Percentiles rank a stretch among this genome's conserved stretches.
phyloP scores from a whole-genome alignment of 1,139 yeast species.

The Blastobotrys petasosporus region DNA sequence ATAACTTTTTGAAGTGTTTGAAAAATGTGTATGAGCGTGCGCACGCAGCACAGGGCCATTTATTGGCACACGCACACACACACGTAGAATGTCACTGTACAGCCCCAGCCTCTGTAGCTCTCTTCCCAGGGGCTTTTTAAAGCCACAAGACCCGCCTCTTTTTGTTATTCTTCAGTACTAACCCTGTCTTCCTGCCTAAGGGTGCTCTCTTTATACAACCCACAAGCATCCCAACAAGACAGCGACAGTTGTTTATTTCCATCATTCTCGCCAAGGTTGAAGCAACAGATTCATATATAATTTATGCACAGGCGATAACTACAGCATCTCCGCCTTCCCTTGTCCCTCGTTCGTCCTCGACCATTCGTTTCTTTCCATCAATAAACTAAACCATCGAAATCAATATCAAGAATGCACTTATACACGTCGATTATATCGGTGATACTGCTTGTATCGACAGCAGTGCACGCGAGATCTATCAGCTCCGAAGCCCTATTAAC shows the following conservation, averaged over 20 bases:
- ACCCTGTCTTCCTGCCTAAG: too few species aligned
- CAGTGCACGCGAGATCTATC: conserved; percentile 28
- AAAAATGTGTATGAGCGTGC: too few species aligned
- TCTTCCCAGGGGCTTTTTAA: too few species aligned
- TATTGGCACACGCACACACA: too few species aligned
- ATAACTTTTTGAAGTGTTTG: too few species aligned
- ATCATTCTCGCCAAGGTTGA: not conserved
- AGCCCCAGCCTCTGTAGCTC: too few species aligned
- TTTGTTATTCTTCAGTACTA: too few species aligned
- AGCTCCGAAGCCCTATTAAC: conserved; percentile 74
- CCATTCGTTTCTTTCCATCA: not conserved
- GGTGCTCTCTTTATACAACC: too few species aligned
- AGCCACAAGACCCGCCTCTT: too few species aligned
- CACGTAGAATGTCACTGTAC: too few species aligned
- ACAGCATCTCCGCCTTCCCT: not conserved
- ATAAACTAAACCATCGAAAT: not conserved
- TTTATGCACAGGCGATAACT: not conserved
- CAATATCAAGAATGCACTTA: not conserved
- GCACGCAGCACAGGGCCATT: too few species aligned
- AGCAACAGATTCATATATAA: not conserved
- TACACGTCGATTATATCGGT: not conserved
- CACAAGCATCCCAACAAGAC: not conserved
- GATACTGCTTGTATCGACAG: conserved; percentile 6
- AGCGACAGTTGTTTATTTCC: not conserved
- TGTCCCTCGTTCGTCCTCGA: not conserved